Evolutionary conservation across 805 yeast species (phyloP).

Genomic region (Ascoidea asiatica): DNA sequence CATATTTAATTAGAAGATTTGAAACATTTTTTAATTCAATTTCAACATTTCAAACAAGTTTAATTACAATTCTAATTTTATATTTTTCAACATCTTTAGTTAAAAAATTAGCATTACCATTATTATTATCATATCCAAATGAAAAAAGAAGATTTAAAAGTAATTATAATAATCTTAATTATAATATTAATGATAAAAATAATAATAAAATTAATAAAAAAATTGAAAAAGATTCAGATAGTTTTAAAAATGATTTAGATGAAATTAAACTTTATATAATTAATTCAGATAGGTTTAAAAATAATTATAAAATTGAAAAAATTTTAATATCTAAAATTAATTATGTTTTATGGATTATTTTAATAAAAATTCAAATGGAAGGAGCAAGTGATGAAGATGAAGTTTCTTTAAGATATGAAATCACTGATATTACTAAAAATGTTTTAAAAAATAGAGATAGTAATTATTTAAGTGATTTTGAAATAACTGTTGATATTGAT

Average conservation of each 20-base stretch:
- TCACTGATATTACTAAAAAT: constrained; percentile 26
- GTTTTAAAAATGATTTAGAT: constrained; percentile 20
- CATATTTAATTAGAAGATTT: constrained; percentile 16
- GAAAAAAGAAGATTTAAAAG: no score
- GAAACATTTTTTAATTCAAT: constrained; percentile 23
- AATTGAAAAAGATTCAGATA: no score
- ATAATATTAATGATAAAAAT: no score
- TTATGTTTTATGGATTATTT: constrained; percentile 42
- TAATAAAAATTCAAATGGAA: constrained; percentile 39
- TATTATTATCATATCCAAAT: constrained; percentile 40
- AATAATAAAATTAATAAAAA: constrained; percentile 21
- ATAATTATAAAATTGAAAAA: constrained; percentile 30
- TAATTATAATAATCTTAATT: no score
- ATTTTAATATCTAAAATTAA: constrained; percentile 49
- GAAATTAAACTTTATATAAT: constrained; percentile 32
- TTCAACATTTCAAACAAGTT: constrained; percentile 21
- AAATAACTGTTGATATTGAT: constrained; percentile 30
- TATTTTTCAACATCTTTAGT: constrained; percentile 40
- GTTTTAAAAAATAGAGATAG: constrained; percentile 15
- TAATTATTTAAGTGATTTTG: constrained; percentile 17
- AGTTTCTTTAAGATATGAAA: constrained; percentile 35
- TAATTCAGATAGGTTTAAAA: constrained; percentile 36
- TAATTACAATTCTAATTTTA: constrained; percentile 30
- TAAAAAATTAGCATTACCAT: constrained; percentile 34
- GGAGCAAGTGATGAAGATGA: constrained; percentile 72